Base-by-base conservation (phyloP, 23 red algal species). In the Gracilaria gracilis region DNA sequence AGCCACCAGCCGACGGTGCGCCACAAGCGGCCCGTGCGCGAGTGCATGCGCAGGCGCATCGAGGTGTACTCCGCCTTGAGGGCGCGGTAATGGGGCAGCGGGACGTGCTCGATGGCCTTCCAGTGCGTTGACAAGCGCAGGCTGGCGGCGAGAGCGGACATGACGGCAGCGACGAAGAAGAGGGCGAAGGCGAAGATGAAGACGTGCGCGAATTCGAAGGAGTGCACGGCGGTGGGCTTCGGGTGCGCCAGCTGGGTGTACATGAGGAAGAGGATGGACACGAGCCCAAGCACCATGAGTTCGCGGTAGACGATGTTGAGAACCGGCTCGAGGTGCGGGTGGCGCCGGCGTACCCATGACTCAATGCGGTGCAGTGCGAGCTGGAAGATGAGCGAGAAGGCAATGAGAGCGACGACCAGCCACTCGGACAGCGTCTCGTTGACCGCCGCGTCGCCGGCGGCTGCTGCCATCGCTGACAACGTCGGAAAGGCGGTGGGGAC, bases 181-280 rank as follows among this genome's bases (percentile, higher is more conserved):
- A 95, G 65, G 33, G 93, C 86, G 55, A 95, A 59, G 21, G 89
- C 42, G 38, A 95, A 95, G 71, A 95, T 88, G 61, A 95, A 86
- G 21, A 95, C 25, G 67, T 95, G 93, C 1, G 93, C 93, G 12
- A 86, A 82, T 76, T 95, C 93, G 66, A 95, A 95, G n/a, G 93
- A 86, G 7, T 82, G 36, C 19, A 95, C 50, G 40, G 65, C 28
- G n/a, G 71, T 50, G 12, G 39, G 4, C 13, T 88, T 61, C 36
- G 82, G 75, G 0, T 95, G 31, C 28, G 75, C 85, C 16, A 64
- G 29, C 21, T 59, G 28, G 7, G 81, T 85, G 36, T 90, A 84
- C 33, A 90, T 36, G 75, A 91, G 80, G 39, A 95, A 89, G 19
- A 71, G 40, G 44, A 95, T 80, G 17, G 84, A 82, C 0, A 91